These are phyloP conservation scores for Carpinus fangiana DNA, from an alignment of 306 rosid genomes.

Conservation along the genomic window DNA sequence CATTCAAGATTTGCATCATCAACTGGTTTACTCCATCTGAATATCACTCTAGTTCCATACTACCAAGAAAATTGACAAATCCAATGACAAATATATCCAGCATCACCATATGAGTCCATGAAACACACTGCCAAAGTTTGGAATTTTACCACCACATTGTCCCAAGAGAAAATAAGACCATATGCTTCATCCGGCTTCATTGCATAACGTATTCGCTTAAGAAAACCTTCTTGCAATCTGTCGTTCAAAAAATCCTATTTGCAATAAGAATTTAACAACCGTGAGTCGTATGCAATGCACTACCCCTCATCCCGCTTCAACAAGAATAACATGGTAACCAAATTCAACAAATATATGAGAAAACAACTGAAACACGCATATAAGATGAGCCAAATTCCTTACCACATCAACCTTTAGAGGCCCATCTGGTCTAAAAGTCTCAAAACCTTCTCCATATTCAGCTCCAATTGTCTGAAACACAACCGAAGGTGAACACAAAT, in stretches of 20 bases:
- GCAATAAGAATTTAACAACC: constrained; percentile 38
- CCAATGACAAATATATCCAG: constrained; percentile 23
- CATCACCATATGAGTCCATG: not conserved
- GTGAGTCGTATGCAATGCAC: constrained; percentile 18
- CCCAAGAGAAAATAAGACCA: constrained; percentile 96
- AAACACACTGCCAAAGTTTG: constrained; percentile 17
- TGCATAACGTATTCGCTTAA: constrained; percentile 89
- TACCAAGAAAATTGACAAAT: not conserved
- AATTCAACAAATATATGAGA: not conserved
- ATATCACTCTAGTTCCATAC: not conserved
- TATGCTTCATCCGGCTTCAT: constrained; percentile 99
- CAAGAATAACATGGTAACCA: constrained; percentile 13
- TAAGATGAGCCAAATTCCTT: constrained; percentile 30
- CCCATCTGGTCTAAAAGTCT: constrained; percentile 91
- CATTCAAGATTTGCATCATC: not conserved
- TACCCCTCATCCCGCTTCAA: not conserved
- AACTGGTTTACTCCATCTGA: constrained; percentile 1
- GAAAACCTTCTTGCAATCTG: constrained; percentile 91
- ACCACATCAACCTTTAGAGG: constrained; percentile 95
- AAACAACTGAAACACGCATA: not conserved
- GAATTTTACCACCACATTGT: constrained; percentile 85
- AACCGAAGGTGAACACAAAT: constrained; percentile 6
- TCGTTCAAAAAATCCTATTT: constrained; percentile 93
- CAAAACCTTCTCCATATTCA: constrained; percentile 99
- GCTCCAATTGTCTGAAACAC: constrained; percentile 89